phyloP scores from a whole-genome alignment of 352 stramenopile genomes.

The Phytophthora brassicae region DNA sequence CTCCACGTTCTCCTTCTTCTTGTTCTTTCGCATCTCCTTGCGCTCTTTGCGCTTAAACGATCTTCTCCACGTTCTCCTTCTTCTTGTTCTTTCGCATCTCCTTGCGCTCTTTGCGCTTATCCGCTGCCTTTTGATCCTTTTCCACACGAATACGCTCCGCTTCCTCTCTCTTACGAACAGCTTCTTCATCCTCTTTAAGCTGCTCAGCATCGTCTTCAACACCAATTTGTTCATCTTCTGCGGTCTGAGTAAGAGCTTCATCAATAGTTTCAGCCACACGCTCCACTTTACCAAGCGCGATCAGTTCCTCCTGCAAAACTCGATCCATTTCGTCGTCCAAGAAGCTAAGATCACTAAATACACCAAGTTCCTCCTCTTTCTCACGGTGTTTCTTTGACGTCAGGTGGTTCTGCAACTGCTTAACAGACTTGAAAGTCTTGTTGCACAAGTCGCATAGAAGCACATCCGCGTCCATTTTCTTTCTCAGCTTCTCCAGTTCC shows the following conservation, averaged over 20 bases:
- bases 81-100: conserved; percentile 82
- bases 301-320: conserved; percentile 59
- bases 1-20: conserved; percentile 80
- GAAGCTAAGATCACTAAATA: conserved; percentile 52
- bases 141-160: conserved; percentile 58
- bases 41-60: conserved; percentile 80
- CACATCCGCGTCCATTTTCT: conserved; percentile 71
- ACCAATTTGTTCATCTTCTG: conserved; percentile 16
- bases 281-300: conserved; percentile 38
- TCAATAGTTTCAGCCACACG: not conserved
- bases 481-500: conserved; percentile 62
- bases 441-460: conserved; percentile 78
- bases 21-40: conserved; percentile 81
- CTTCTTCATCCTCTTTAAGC: conserved; percentile 39
- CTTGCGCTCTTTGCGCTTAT: conserved; percentile 82
- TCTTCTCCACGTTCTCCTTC: conserved; percentile 77
- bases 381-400: conserved; percentile 83
- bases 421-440: conserved; percentile 84
- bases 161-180: conserved; percentile 31
- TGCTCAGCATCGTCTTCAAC: conserved; percentile 21
- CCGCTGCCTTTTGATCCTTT: conserved; percentile 77
- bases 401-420: conserved; percentile 82
- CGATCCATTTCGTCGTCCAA: conserved; percentile 67
- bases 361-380: conserved; percentile 69
- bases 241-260: conserved; percentile 1